Evolutionary conservation across 176 grass and related monocot species (phyloP).

Genomic region (Oryza nivara): DNA sequence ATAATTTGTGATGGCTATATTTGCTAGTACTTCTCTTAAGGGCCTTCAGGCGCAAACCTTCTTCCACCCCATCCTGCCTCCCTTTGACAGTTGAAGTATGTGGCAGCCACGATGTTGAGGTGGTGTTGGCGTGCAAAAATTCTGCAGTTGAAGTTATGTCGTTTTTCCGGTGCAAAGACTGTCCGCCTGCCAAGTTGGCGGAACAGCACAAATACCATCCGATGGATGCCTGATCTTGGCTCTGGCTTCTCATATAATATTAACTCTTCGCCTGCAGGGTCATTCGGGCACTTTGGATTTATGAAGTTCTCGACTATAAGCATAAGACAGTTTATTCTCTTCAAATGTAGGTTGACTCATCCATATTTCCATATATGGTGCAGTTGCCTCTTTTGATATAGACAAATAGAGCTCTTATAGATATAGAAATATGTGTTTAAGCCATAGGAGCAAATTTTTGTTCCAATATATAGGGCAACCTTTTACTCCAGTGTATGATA

Average conservation of each 20-base stretch:
- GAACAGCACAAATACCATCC: constrained; percentile 68
- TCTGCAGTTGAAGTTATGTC: constrained; percentile 65
- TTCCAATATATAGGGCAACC: background rate
- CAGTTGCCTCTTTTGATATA: background rate
- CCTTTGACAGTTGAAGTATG: constrained; percentile 84
- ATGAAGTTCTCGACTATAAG: background rate
- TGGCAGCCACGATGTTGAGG: constrained; percentile 54
- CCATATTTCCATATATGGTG: background rate
- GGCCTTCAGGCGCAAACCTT: constrained; percentile 47
- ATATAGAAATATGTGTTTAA: constrained; percentile 4
- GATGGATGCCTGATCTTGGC: constrained; percentile 77
- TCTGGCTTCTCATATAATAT: constrained; percentile 64
- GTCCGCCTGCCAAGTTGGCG: constrained; percentile 59
- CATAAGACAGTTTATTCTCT: background rate
- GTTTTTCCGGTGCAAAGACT: constrained; percentile 59
- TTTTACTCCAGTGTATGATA: constrained; percentile 4
- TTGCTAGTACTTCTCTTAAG: constrained; percentile 14
- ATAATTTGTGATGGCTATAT: constrained; percentile 35
- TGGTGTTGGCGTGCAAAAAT: constrained; percentile 60
- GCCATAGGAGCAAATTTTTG: background rate
- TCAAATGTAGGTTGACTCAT: background rate
- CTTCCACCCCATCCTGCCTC: constrained; percentile 67
- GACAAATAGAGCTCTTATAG: background rate
- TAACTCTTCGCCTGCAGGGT: constrained; percentile 57
- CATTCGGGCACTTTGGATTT: background rate